Conservation (phyloP, 495 filamentous ascomycete genomes). For the Aspergillus coremiiformis region DNA sequence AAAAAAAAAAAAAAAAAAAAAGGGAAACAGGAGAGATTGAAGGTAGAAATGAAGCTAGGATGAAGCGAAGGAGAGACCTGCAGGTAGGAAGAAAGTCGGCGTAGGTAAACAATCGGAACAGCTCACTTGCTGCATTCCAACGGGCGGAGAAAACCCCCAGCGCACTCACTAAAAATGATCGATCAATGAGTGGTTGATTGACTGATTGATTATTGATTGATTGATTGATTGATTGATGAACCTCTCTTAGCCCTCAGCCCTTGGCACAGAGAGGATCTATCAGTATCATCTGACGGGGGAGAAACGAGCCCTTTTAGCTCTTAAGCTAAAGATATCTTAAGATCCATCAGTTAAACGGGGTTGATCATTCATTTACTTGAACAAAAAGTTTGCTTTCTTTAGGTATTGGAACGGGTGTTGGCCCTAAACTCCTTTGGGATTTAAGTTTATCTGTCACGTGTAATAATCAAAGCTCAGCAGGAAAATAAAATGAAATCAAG, state of each 20-base stretch:
- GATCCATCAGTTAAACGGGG: neutral
- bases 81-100: no score
- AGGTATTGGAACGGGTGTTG: no score
- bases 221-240: neutral
- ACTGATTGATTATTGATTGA: neutral
- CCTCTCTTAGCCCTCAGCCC: neutral
- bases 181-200: neutral
- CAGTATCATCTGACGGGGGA: neutral
- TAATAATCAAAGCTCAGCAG: neutral
- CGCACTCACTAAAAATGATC: neutral
- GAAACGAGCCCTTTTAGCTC: neutral
- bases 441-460: neutral
- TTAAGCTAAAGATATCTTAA: neutral
- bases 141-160: neutral
- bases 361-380: neutral
- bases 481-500: neutral
- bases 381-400: neutral
- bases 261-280: neutral
- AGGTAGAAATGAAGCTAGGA: constrained; percentile 2
- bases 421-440: neutral
- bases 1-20: constrained; percentile 7
- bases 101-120: constrained; percentile 1
- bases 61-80: neutral
- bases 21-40: constrained; percentile 5
- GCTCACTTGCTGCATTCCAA: neutral